Percentiles rank a stretch among this genome's conserved stretches.
Conservation (phyloP, 257 asterid species). For the Mitragyna speciosa region DNA sequence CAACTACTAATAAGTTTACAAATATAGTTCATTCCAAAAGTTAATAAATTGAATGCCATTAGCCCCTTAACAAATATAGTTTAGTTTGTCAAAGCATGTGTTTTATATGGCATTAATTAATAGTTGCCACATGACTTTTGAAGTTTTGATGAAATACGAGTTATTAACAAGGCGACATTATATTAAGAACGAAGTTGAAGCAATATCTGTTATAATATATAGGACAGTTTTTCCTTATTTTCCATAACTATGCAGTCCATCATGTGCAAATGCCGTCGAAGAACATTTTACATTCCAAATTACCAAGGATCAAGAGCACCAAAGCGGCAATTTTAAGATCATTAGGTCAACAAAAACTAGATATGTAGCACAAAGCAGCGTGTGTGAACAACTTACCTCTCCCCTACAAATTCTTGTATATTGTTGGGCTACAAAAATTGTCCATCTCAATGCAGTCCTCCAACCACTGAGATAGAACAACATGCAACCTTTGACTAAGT, state of each 20-base stretch:
- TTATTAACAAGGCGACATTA: too few relatives aligned
- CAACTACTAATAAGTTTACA: background rate
- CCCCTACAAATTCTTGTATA: conserved; percentile 40
- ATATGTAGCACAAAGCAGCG: background rate
- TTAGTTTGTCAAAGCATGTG: background rate
- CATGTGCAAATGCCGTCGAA: too few relatives aligned
- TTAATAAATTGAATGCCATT: background rate
- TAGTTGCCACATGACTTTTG: background rate
- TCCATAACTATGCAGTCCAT: too few relatives aligned
- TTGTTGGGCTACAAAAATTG: conserved; percentile 54
- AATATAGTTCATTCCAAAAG: background rate
- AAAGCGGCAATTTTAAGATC: background rate
- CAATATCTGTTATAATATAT: background rate
- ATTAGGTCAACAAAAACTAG: background rate
- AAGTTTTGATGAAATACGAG: background rate
- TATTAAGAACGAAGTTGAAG: background rate
- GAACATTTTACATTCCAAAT: too few relatives aligned
- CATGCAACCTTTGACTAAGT: conserved; percentile 50
- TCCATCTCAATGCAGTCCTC: conserved; percentile 63
- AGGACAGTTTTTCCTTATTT: background rate
- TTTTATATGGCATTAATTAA: too few relatives aligned
- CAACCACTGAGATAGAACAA: too few relatives aligned
- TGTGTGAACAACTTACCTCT: conserved; percentile 41
- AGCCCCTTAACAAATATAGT: background rate
- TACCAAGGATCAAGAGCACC: too few relatives aligned